These are phyloP conservation scores for Pilaira anomala DNA, from an alignment of 192 early-diverging fungal species.

Conservation along the genomic window DNA sequence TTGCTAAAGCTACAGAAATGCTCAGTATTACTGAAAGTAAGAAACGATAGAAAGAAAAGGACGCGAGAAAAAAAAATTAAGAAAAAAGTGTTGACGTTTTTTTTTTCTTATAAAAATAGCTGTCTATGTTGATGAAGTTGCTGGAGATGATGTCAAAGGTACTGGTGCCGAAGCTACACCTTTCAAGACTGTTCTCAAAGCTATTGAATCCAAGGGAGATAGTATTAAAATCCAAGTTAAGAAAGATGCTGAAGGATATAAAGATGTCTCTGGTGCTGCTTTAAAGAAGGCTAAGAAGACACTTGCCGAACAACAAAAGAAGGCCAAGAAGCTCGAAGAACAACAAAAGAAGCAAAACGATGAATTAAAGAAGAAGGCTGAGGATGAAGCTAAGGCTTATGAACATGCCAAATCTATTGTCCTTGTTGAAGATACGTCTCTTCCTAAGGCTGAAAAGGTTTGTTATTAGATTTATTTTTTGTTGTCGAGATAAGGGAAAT, in stretches of 20 bases:
- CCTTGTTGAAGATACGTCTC: conserved; percentile 64
- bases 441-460: conserved; percentile 72
- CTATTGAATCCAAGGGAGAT: conserved; percentile 57
- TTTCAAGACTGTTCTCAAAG: conserved; percentile 72
- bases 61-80: not conserved
- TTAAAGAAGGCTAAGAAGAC: conserved; percentile 90
- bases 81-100: not conserved
- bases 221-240: conserved; percentile 67
- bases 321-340: conserved; percentile 81
- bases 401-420: conserved; percentile 86
- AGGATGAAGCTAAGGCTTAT: conserved; percentile 74
- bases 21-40: conserved; percentile 11
- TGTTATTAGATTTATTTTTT: conserved; percentile 6
- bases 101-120: conserved; percentile 21
- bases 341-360: conserved; percentile 67
- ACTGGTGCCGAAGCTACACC: conserved; percentile 71
- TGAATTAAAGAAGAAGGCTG: conserved; percentile 63
- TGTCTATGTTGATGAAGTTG: conserved; percentile 76
- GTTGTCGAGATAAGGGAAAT: not conserved
- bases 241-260: conserved; percentile 66
- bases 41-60: not conserved
- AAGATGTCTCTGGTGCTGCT: conserved; percentile 79
- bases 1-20: conserved; percentile 4
- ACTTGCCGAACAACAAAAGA: conserved; percentile 60
- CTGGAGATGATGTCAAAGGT: conserved; percentile 80